Conservation (phyloP, 2,329 filamentous ascomycete species). For the Fusarium napiforme region DNA sequence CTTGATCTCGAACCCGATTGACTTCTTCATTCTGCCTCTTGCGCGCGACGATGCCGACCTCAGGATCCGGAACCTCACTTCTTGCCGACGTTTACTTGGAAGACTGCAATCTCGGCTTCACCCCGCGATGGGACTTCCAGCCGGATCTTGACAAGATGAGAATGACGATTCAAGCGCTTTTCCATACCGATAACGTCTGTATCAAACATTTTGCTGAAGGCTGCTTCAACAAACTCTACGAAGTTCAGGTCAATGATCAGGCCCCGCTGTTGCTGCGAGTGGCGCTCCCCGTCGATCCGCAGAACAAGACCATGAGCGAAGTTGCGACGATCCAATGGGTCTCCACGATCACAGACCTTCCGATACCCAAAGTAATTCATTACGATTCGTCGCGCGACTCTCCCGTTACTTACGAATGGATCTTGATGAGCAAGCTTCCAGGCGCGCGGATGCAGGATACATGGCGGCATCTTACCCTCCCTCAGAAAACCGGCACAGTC, state of each 20-base stretch:
- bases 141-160: conserved; percentile 11
- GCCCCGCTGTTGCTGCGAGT: conserved; percentile 47
- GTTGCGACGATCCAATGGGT: conserved; percentile 54
- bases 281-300: conserved; percentile 51
- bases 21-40: neutral
- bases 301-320: conserved; percentile 52
- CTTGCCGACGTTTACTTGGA: neutral
- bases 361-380: conserved; percentile 48
- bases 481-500: neutral
- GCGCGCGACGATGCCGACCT: neutral
- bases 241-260: neutral
- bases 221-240: conserved; percentile 43
- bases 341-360: conserved; percentile 44
- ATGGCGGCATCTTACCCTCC: conserved; percentile 34
- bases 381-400: conserved; percentile 48
- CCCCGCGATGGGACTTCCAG: conserved; percentile 26
- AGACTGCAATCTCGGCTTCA: neutral
- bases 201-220: conserved; percentile 30
- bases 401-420: conserved; percentile 54
- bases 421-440: conserved; percentile 49
- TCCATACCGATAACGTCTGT: neutral
- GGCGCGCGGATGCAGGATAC: conserved; percentile 45
- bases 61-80: neutral
- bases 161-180: neutral
- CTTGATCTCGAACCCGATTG: neutral